Conservation (phyloP, 2,329 filamentous ascomycete genomes). For the Aureobasidium sp. region DNA sequence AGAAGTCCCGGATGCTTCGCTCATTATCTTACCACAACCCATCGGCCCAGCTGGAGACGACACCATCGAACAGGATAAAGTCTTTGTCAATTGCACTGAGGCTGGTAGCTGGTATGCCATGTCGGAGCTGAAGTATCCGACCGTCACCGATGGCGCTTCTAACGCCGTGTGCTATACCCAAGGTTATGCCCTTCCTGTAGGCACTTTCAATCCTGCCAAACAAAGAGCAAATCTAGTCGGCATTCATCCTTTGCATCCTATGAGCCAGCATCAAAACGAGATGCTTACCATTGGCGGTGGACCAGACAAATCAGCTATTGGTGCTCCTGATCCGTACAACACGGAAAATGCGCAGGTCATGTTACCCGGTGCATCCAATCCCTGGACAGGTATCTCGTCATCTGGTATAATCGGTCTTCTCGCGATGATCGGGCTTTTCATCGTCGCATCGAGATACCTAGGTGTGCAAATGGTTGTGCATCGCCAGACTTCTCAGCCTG, state of each 20-base stretch:
- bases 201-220: slow-evolving; percentile 13
- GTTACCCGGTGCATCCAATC: neutral
- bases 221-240: slow-evolving; percentile 33
- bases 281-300: slow-evolving; percentile 18
- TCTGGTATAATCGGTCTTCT: neutral
- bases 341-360: slow-evolving; percentile 4
- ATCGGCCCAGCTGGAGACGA: slow-evolving; percentile 46
- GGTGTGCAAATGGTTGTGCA: slow-evolving; percentile 3
- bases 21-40: slow-evolving; percentile 83
- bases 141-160: slow-evolving; percentile 65
- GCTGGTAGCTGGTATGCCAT: slow-evolving; percentile 90
- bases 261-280: slow-evolving; percentile 7
- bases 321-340: neutral
- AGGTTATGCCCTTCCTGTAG: slow-evolving; percentile 38
- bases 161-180: slow-evolving; percentile 50
- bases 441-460: neutral
- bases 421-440: slow-evolving; percentile 6
- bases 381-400: neutral
- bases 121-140: slow-evolving; percentile 77
- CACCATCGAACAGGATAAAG: slow-evolving; percentile 30
- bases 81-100: slow-evolving; percentile 83
- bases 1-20: slow-evolving; percentile 56
- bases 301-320: slow-evolving; percentile 13
- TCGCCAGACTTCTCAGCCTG: neutral
- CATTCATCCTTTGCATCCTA: slow-evolving; percentile 30